phyloP scores from a whole-genome alignment of 1,284 basidiomycete species.

The Marasmius fiardii region DNA sequence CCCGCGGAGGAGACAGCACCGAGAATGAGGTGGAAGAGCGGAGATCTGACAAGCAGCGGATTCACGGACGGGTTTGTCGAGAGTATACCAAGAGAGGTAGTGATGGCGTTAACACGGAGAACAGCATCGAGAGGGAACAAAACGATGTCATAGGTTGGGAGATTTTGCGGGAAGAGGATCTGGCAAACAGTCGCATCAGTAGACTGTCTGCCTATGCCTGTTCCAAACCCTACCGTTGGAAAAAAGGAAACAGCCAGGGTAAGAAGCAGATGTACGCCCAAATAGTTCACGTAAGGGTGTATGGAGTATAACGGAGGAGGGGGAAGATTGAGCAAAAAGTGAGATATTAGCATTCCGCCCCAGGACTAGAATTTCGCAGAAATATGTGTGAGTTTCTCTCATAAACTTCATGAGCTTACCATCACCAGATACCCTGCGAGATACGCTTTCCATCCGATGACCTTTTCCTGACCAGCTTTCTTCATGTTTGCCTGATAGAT shows the following conservation, averaged over 20 bases:
- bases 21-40: slow-evolving; percentile 40
- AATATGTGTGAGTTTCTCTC: neutral
- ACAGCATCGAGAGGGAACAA: slow-evolving; percentile 47
- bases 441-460: slow-evolving; percentile 36
- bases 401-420: slow-evolving; percentile 23
- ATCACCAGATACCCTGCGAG: slow-evolving; percentile 43
- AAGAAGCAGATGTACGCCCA: slow-evolving; percentile 38
- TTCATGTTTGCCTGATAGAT: slow-evolving; percentile 15
- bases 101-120: slow-evolving; percentile 38
- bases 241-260: slow-evolving; percentile 35
- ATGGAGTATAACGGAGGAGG: slow-evolving; percentile 43
- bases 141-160: slow-evolving; percentile 29
- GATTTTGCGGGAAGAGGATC: slow-evolving; percentile 1
- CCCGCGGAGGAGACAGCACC: slow-evolving; percentile 40
- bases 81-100: slow-evolving; percentile 29
- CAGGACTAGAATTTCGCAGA: slow-evolving; percentile 33
- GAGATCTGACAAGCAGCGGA: slow-evolving; percentile 30
- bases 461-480: neutral
- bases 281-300: slow-evolving; percentile 42
- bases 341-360: slow-evolving; percentile 41
- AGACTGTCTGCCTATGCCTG: neutral
- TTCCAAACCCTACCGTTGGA: slow-evolving; percentile 26
- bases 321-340: slow-evolving; percentile 38
- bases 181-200: neutral
- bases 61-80: slow-evolving; percentile 21